phyloP scores from a whole-genome alignment of 2,329 filamentous ascomycete genomes.

The Pseudogymnoascus sp. region DNA sequence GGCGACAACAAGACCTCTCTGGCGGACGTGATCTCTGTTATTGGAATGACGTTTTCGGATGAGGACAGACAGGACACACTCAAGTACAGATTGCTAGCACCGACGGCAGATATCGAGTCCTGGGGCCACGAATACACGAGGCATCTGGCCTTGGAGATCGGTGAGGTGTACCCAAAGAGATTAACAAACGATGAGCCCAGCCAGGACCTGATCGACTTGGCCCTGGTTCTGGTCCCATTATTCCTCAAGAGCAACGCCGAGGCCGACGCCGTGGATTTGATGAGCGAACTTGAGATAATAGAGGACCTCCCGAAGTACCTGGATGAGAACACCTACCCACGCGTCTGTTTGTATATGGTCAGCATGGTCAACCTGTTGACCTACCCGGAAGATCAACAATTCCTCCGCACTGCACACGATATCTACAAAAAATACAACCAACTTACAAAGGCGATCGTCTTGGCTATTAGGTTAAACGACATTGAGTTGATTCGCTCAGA shows the following conservation, averaged over 20 bases:
- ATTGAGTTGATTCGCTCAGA: slow-evolving; percentile 71
- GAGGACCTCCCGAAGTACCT: slow-evolving; percentile 81
- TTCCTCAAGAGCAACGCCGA: slow-evolving; percentile 97
- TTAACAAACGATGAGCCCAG: slow-evolving; percentile 76
- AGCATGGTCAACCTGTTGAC: slow-evolving; percentile 98
- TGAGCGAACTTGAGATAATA: slow-evolving; percentile 97
- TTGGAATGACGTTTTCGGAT: slow-evolving; percentile 98
- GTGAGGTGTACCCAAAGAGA: slow-evolving; percentile 84
- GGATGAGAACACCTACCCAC: slow-evolving; percentile 85
- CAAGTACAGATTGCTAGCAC: slow-evolving; percentile 86
- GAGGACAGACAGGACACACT: slow-evolving; percentile 93
- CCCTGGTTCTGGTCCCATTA: slow-evolving; percentile 76
- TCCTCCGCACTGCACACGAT: slow-evolving; percentile 83
- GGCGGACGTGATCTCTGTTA: slow-evolving; percentile 91
- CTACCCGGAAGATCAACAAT: slow-evolving; percentile 93
- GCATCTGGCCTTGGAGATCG: slow-evolving; percentile 90
- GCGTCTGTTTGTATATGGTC: slow-evolving; percentile 96
- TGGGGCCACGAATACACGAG: slow-evolving; percentile 99
- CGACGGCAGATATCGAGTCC: slow-evolving; percentile 84
- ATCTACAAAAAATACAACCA: slow-evolving; percentile 94
- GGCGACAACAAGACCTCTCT: slow-evolving; percentile 81
- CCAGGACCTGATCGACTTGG: slow-evolving; percentile 77
- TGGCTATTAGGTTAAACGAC: slow-evolving; percentile 91
- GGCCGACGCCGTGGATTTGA: slow-evolving; percentile 91
- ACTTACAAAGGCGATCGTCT: slow-evolving; percentile 82